These are phyloP conservation scores for Arthrocladium fulminans DNA, from an alignment of 2,329 filamentous ascomycete genomes.

Conservation along the genomic window DNA sequence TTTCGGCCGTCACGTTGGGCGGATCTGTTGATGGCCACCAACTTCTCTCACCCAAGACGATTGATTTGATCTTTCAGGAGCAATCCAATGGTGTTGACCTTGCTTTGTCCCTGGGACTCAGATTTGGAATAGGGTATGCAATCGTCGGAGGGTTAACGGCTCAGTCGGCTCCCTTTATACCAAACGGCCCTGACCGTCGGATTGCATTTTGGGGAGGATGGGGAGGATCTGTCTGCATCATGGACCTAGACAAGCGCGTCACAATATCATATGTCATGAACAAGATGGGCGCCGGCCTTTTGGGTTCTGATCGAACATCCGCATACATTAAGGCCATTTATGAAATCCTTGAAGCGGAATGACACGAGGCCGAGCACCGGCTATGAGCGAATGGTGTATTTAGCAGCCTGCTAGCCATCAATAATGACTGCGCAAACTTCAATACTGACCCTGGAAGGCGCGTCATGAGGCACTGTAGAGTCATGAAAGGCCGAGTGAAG, in stretches of 20 bases:
- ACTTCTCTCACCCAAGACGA: conserved; percentile 35
- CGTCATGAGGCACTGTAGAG: too few species aligned
- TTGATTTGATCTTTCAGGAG: conserved; percentile 39
- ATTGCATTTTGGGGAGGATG: conserved; percentile 39
- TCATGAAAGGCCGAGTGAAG: too few species aligned
- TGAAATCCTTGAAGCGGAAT: conserved; percentile 12
- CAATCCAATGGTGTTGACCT: conserved; percentile 37
- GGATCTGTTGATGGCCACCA: conserved; percentile 28
- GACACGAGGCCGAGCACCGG: too few species aligned
- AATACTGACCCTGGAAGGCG: too few species aligned
- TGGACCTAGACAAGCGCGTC: conserved; percentile 36
- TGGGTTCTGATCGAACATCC: conserved; percentile 26
- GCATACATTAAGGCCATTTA: conserved; percentile 30
- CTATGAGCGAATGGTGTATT: too few species aligned
- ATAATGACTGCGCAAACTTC: too few species aligned
- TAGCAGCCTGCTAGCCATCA: too few species aligned
- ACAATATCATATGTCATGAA: conserved; percentile 42
- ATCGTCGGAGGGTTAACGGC: conserved; percentile 28
- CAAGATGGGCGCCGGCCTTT: conserved; percentile 29
- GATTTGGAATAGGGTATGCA: conserved; percentile 38
- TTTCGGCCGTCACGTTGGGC: conserved; percentile 31
- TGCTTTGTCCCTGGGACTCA: conserved; percentile 28
- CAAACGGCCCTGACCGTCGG: too few species aligned
- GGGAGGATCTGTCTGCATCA: conserved; percentile 38
- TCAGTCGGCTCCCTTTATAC: conserved; percentile 23